Base-by-base conservation (phyloP, 805 yeast species). In the Zygosaccharomyces rouxii region DNA sequence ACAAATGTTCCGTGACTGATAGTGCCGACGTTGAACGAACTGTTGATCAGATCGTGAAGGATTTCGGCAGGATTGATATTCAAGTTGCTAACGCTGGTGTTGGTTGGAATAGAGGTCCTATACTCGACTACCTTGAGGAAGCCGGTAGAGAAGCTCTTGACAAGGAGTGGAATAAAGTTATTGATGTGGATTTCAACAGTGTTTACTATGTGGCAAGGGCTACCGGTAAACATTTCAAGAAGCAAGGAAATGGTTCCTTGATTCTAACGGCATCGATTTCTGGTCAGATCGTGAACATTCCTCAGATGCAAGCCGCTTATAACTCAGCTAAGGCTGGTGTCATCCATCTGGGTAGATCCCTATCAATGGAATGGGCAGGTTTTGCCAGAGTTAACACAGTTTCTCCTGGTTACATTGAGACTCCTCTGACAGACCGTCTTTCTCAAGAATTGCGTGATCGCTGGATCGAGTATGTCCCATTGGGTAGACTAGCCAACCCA, bases 251-350 rank as follows among this genome's bases (percentile, higher is more conserved):
- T 50, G 96, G 97, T 28, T 84, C 95, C 1, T 73, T 89, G 57
- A 80, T 89, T 57, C 76, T 86, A 68, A 89, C 97, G 4, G 89
- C 95, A 4, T 86, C 95, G 35, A 89, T 89, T 86, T 84, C 94
- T 23, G 96, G 87, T 13, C 89, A 83, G 70, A 83, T 89, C 59
- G 94, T 81, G 59, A 89, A 89, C 68, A 79, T 81, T 53, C 97
- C 97, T 21, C 94, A 89, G 67, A 73, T 80, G 63, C 96, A 89
- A 71, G 85, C 95, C 11, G 81, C 85, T 35, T 88, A 88, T 73
- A 88, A 88, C 62, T 87, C 89, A 13, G 86, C 89, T 57, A 89
- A 88, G 73, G 95, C 96, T 35, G 96, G 82, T 10, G 82, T 86
- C 23, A 64, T 83, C 55, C 95, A 89, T 62, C 74, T 88, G 58